Evolutionary conservation across 331 rosid genomes (phyloP).

Genomic region (Prunus yedoensis): DNA sequence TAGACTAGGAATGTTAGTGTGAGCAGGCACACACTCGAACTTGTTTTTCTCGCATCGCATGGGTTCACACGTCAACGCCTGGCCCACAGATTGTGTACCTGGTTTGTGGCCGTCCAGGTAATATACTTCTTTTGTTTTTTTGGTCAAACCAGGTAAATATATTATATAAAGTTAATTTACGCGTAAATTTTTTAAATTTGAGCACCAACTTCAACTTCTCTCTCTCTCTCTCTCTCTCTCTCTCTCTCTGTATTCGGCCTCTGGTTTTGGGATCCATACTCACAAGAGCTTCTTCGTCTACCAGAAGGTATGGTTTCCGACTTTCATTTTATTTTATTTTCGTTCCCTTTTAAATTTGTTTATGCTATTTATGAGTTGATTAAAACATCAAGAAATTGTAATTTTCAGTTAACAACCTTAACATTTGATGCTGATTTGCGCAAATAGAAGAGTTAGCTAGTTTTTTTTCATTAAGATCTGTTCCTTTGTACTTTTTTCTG

Average conservation of each 20-base stretch:
- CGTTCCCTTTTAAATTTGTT: not conserved
- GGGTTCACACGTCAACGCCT: not conserved
- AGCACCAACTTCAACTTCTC: not conserved
- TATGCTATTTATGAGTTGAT: not conserved
- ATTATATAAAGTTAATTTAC: not conserved
- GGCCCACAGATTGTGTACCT: not conserved
- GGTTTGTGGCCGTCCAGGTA: not conserved
- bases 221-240: not conserved
- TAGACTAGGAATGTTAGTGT: not conserved
- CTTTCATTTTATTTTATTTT: not conserved
- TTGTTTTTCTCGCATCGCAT: not conserved
- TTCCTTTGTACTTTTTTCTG: not conserved
- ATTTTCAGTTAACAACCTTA: not conserved
- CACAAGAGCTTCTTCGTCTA: not conserved
- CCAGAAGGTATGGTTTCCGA: conserved; percentile 2
- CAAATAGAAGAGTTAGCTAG: not conserved
- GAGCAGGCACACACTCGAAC: not conserved
- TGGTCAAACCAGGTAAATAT: not conserved
- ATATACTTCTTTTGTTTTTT: not conserved
- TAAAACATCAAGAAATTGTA: not conserved
- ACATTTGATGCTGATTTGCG: not conserved
- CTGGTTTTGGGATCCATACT: conserved; percentile 2
- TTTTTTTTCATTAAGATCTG: not conserved
- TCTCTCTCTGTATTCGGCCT: not conserved
- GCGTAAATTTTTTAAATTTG: conserved; percentile 3